phyloP scores from a whole-genome alignment of 805 yeast genomes.

The Pichia kluyveri region DNA sequence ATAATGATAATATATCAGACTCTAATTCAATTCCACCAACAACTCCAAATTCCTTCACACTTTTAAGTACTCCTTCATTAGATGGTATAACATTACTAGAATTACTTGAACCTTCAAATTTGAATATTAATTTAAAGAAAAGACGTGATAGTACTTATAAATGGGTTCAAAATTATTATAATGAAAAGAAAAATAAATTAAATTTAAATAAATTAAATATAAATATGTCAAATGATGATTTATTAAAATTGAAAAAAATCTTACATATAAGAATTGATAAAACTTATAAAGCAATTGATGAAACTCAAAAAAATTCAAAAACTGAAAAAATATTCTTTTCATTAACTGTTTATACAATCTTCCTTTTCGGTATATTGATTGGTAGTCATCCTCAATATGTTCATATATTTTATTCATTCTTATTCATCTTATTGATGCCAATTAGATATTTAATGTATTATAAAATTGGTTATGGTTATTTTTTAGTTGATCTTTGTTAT shows the following conservation, averaged over 20 bases:
- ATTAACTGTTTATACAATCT: constrained; percentile 55
- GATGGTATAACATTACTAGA: constrained; percentile 25
- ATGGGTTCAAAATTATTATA: constrained; percentile 21
- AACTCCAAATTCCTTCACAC: background rate
- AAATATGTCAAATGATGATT: constrained; percentile 21
- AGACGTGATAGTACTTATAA: constrained; percentile 19
- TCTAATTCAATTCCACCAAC: background rate
- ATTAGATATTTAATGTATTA: constrained; percentile 76
- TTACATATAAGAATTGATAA: constrained; percentile 26
- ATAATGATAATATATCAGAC: background rate
- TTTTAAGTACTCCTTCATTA: constrained; percentile 11
- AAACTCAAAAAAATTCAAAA: constrained; percentile 33
- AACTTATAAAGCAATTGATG: constrained; percentile 29
- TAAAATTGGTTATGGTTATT: constrained; percentile 73
- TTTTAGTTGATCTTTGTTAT: constrained; percentile 87
- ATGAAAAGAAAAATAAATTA: constrained; percentile 14
- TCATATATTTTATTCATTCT: constrained; percentile 62
- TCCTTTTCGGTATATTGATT: constrained; percentile 63
- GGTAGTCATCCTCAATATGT: constrained; percentile 73
- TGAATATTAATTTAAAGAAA: constrained; percentile 16
- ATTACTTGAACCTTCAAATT: constrained; percentile 21
- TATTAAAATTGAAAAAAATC: constrained; percentile 17
- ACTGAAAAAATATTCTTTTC: constrained; percentile 81
- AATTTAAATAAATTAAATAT: constrained; percentile 10
- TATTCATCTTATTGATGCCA: constrained; percentile 65